These are phyloP conservation scores for Salix viminalis DNA, from an alignment of 345 rosid species.

Conservation along the genomic window DNA sequence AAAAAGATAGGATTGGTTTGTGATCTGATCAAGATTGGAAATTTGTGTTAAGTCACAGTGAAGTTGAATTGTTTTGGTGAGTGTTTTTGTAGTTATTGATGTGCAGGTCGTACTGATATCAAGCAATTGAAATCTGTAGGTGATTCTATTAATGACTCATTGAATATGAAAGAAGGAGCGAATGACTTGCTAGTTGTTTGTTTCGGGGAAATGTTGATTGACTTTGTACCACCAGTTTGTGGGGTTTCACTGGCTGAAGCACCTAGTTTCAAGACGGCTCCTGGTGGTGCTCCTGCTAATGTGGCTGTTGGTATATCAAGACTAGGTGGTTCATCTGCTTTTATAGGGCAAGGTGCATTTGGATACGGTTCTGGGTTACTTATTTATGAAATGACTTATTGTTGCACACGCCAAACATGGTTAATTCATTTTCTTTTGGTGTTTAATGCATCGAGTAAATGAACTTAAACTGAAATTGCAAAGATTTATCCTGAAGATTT, in stretches of 20 bases:
- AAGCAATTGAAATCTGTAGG: conserved; percentile 11
- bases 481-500: neutral
- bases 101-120: neutral
- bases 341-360: conserved; percentile 85
- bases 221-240: conserved; percentile 82
- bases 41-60: neutral
- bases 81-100: neutral
- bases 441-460: neutral
- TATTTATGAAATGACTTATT: neutral
- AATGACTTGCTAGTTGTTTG: conserved; percentile 55
- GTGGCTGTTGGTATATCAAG: conserved; percentile 90
- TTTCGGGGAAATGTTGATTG: conserved; percentile 95
- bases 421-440: neutral
- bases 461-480: neutral
- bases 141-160: conserved; percentile 4
- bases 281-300: conserved; percentile 99
- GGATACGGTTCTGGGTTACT: neutral
- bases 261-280: conserved; percentile 91
- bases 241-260: conserved; percentile 96
- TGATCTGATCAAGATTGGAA: neutral
- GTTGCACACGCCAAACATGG: neutral
- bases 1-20: neutral
- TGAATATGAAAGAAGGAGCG: neutral
- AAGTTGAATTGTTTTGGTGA: neutral
- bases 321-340: conserved; percentile 92